Percentiles rank a stretch among this genome's conserved stretches.
phyloP scores from a whole-genome alignment of 2,329 filamentous ascomycete species.

The Pseudogymnoascus sp. region DNA sequence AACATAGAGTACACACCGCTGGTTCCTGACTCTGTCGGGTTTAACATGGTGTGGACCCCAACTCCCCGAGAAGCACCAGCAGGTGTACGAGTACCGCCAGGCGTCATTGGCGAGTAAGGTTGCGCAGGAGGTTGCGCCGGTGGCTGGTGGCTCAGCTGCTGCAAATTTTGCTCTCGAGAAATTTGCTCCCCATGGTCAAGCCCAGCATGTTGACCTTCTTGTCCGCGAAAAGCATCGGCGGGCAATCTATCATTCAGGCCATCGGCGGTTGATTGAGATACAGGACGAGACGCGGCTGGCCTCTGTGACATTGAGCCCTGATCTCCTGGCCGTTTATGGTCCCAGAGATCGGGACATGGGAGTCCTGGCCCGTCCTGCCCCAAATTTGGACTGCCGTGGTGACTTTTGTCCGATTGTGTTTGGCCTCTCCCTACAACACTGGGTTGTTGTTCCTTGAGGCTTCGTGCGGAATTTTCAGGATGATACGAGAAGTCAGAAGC shows the following conservation, averaged over 20 bases:
- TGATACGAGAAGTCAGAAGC: slow-evolving; percentile 13
- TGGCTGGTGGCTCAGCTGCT: neutral
- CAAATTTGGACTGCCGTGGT: neutral
- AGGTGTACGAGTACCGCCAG: slow-evolving; percentile 14
- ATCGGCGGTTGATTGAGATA: slow-evolving; percentile 36
- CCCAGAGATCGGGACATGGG: slow-evolving; percentile 51
- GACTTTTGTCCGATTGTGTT: slow-evolving; percentile 14
- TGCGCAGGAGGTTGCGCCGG: slow-evolving; percentile 11
- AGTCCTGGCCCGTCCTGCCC: slow-evolving; percentile 25
- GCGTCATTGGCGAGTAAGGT: slow-evolving; percentile 14
- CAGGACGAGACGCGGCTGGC: slow-evolving; percentile 47
- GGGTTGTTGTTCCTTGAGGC: slow-evolving; percentile 15
- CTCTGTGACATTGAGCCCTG: slow-evolving; percentile 57
- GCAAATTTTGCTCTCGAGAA: neutral
- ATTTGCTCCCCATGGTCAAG: neutral
- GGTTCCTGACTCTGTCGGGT: slow-evolving; percentile 19
- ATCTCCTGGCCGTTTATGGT: slow-evolving; percentile 45
- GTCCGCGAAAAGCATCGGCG: neutral
- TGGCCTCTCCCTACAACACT: slow-evolving; percentile 19
- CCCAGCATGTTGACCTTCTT: neutral
- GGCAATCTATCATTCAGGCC: slow-evolving; percentile 18
- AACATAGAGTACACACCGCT: neutral
- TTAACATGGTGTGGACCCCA: slow-evolving; percentile 30
- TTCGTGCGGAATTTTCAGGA: slow-evolving; percentile 9
- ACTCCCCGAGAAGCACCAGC: slow-evolving; percentile 24